phyloP scores from a whole-genome alignment of 2,329 filamentous ascomycete genomes.

The Lasiodiplodia theobromae region DNA sequence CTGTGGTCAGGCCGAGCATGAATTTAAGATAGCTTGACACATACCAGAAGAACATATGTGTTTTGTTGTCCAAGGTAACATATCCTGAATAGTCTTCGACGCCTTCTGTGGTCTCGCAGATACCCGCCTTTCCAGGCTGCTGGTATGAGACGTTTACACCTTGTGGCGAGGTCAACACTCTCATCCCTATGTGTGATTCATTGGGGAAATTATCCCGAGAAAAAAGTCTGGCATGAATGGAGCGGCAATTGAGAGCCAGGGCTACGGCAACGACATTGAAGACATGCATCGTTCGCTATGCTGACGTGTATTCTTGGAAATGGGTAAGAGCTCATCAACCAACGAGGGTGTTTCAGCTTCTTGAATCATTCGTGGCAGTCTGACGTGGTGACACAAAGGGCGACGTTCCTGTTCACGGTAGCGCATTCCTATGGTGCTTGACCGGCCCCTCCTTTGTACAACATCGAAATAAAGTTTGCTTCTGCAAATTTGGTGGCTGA shows the following conservation, averaged over 20 bases:
- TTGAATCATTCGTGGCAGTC: neutral
- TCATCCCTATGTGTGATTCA: slow-evolving; percentile 39
- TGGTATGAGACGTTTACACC: slow-evolving; percentile 9
- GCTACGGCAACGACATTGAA: neutral
- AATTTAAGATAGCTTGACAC: neutral
- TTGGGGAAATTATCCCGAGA: neutral
- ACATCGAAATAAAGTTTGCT: neutral
- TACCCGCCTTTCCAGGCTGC: slow-evolving; percentile 44
- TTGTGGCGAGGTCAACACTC: slow-evolving; percentile 34
- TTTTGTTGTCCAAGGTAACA: slow-evolving; percentile 44
- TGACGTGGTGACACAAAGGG: neutral
- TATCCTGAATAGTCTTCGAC: slow-evolving; percentile 48
- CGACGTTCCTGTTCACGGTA: neutral
- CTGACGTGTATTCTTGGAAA: neutral
- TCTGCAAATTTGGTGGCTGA: neutral
- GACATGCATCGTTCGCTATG: neutral
- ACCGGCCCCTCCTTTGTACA: neutral
- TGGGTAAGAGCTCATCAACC: neutral
- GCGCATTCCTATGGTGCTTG: neutral
- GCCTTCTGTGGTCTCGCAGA: slow-evolving; percentile 45
- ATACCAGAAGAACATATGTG: slow-evolving; percentile 54
- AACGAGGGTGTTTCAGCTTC: neutral
- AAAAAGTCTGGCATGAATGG: neutral
- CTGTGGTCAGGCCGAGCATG: neutral
- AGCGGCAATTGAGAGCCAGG: neutral